phyloP scores from a whole-genome alignment of 2,329 filamentous ascomycete species.

The Conoideocrella luteorostrata region DNA sequence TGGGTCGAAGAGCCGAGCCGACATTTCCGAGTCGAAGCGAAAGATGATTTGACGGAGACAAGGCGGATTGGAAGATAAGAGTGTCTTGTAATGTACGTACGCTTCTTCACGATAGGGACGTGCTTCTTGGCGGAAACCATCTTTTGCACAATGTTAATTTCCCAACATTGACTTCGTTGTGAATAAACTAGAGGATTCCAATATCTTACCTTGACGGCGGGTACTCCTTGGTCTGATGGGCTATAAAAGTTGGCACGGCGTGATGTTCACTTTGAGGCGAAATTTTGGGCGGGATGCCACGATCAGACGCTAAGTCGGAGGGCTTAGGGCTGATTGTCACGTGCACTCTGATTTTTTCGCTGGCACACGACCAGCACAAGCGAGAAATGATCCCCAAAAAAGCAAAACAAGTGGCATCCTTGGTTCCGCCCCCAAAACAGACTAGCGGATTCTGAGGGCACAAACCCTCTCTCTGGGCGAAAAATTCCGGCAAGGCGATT shows the following conservation, averaged over 20 bases:
- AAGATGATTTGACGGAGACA: too few species aligned
- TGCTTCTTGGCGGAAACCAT: conserved; percentile 99
- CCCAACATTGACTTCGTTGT: background rate
- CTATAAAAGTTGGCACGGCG: conserved; percentile 27
- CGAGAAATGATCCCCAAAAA: too few species aligned
- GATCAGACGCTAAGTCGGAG: conserved; percentile 22
- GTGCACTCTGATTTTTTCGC: conserved; percentile 13
- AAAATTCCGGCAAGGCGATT: conserved; percentile 14
- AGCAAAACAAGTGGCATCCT: too few species aligned
- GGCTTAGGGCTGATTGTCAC: conserved; percentile 29
- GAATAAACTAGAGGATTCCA: background rate
- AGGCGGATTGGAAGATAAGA: too few species aligned
- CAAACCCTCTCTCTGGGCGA: conserved; percentile 24
- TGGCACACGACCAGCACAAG: background rate
- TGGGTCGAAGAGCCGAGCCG: too few species aligned
- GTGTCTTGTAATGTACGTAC: conserved; percentile 75
- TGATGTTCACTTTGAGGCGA: conserved; percentile 27
- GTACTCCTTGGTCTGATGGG: conserved; percentile 28
- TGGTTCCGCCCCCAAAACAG: too few species aligned
- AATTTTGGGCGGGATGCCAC: conserved; percentile 30
- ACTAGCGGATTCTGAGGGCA: conserved; percentile 25
- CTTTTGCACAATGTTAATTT: conserved; percentile 40
- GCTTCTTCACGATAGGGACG: conserved; percentile 99
- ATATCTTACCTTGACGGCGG: conserved; percentile 34
- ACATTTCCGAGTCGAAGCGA: too few species aligned